These are phyloP conservation scores for Umbilicus rupestris DNA, from an alignment of 164 flowering plant species.

Conservation along the genomic window DNA sequence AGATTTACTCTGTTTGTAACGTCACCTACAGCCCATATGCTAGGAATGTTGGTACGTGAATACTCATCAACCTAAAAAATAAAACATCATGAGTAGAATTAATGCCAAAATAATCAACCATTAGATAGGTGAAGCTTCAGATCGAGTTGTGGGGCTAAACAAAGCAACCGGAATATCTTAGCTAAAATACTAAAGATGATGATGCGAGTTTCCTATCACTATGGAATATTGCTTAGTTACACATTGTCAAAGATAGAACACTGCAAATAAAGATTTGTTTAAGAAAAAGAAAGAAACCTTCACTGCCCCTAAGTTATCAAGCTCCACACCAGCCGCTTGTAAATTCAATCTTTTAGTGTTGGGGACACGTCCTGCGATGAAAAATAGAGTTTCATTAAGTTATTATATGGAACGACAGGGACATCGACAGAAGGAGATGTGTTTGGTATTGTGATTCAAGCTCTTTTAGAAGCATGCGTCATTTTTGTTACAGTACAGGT, in stretches of 20 bases:
- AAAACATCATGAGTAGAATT: neutral
- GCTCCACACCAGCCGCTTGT: constrained; percentile 76
- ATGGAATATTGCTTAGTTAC: neutral
- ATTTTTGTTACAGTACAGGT: neutral
- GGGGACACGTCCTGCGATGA: constrained; percentile 63
- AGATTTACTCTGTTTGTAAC: constrained; percentile 84
- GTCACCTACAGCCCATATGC: constrained; percentile 98
- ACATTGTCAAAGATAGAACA: constrained; percentile 3
- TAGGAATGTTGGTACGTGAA: constrained; percentile 72
- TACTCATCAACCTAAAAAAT: constrained; percentile 71
- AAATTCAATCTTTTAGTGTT: constrained; percentile 86
- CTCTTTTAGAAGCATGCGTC: neutral
- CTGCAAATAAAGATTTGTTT: neutral
- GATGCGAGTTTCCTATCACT: neutral
- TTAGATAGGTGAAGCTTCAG: neutral
- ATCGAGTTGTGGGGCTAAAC: neutral
- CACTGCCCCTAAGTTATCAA: constrained; percentile 73
- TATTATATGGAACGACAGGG: neutral
- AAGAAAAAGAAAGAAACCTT: constrained; percentile 41
- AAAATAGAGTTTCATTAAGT: neutral
- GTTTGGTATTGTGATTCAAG: neutral
- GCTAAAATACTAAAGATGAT: too few relatives aligned
- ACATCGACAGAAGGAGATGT: neutral
- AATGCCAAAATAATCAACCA: neutral
- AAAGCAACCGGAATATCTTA: neutral